Base-by-base conservation (phyloP, 352 stramenopile species). In the Pythium rishiriense region DNA sequence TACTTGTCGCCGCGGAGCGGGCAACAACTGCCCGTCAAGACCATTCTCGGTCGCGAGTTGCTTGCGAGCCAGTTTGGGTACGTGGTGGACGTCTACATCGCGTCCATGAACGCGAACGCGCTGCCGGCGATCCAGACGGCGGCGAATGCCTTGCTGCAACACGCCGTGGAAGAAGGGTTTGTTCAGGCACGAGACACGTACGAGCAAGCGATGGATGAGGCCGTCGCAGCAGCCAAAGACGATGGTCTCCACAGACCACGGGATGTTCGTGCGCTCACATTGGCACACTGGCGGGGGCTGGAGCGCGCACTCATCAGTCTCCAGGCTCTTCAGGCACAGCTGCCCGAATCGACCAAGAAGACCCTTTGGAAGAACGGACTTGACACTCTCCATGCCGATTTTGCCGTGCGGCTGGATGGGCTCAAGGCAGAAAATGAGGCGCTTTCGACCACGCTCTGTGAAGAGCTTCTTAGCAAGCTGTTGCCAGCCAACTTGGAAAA, bases 71-170 rank as follows among this genome's bases (percentile, higher is more conserved):
- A 88, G 31, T 78, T 91, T 53, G 52, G 68, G 0, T 51, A 70
- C 25, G 65, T 82, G 8, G 29, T 88, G 6, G 68, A 83, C 24
- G 58, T 55, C 26, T 90, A 87, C 52, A 66, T 90, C 19, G 31
- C 66, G 0, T 64, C 73, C 4, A 62, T 88, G 41, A 91, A 87
- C 45, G 33, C 33, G 11, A 57, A 73, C 2, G 48, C 70, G 10
- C 50, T 82, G 12, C 80, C 82, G 4, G 78, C 75, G 21, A 80
- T 91, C 53, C 67, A 80, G 35, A 67, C 65, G 6, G 78, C 78
- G 3, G 69, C 62, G 10, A 84, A 78, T 51, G 46, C 67, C 21
- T 48, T 90, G n/a, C n/a, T 81, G 21, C 62, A 87, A 35, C 60
- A 66, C 21, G 69, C 72, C 8, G 58, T 89, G 12, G 53, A 65